Percentiles rank a stretch among this genome's conserved stretches.
Evolutionary conservation across 2,329 filamentous ascomycete species (phyloP).

Genomic region (Phialophora tarda): DNA sequence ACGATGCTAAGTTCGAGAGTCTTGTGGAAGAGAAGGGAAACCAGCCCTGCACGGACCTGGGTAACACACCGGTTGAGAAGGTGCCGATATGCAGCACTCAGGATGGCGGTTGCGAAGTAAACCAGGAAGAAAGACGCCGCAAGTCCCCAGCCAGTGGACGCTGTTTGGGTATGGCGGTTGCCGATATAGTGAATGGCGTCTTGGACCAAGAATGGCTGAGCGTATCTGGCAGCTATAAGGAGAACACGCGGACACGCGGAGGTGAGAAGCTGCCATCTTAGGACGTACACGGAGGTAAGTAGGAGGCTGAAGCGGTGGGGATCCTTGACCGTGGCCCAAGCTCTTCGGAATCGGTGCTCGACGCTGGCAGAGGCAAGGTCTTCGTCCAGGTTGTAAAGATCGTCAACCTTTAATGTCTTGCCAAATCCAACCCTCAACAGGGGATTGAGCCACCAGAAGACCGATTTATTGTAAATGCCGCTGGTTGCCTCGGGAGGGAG

Average conservation of each 20-base stretch:
- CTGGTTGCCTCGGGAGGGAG: conserved; percentile 60
- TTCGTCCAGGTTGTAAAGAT: conserved; percentile 55
- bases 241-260: conserved; percentile 37
- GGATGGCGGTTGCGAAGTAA: conserved; percentile 50
- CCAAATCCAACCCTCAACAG: conserved; percentile 58
- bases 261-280: conserved; percentile 33
- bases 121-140: conserved; percentile 53
- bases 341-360: conserved; percentile 45
- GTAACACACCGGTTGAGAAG: conserved; percentile 51
- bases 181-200: conserved; percentile 45
- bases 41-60: conserved; percentile 51
- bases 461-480: conserved; percentile 54
- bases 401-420: conserved; percentile 51
- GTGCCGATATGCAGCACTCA: conserved; percentile 51
- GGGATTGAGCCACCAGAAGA: conserved; percentile 62
- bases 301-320: conserved; percentile 22
- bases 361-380: conserved; percentile 51
- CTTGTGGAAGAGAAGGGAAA: conserved; percentile 60
- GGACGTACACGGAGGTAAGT: conserved; percentile 14
- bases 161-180: conserved; percentile 42
- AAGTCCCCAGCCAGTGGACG: conserved; percentile 50
- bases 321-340: conserved; percentile 49
- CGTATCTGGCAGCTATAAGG: conserved; percentile 41
- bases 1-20: conserved; percentile 46
- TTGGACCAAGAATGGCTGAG: conserved; percentile 46